Base-by-base conservation (phyloP, 192 early-diverging fungal species). In the Mortierella alpina region DNA sequence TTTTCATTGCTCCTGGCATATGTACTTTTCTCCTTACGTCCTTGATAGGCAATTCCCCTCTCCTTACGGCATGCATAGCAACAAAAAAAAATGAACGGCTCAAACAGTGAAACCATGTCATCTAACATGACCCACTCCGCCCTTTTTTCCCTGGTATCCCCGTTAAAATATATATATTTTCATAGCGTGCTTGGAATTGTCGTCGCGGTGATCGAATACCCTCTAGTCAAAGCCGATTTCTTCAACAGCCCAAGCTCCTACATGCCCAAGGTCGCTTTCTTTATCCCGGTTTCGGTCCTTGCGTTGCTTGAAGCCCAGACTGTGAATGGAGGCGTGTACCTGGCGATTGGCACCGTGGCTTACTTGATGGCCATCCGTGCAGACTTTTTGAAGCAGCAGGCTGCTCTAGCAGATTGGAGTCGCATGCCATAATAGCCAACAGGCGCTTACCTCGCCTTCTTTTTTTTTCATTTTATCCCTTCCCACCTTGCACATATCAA, bases 311-410 rank as follows among this genome's bases (percentile, higher is more conserved):
- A 72, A 18, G 70, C 65, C 6, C 77, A 80, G 18, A 72, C 77
- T 6, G 66, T 72, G n/a, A 71, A 80, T 31, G 77, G 77, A 68
- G 69, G 65, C 39, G 54, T 72, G 17, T 80, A 80, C 50, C 70
- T 80, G 4, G 59, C 70, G 10, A 80, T 80, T 31, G 77, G 65
- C 11, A 72, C 70, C 15, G 18, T 80, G 10, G 77, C 70, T 1
- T 80, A 80, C 7, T 12, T 80, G 20, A 62, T 68, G 65, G 77
- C 77, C 20, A 72, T 80, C 53, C 63, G 77, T 0, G 70, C 41
- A 20, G 77, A 80, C 13, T 80, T 72, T 50, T 40, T 54, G 42
- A 80, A 80, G 39, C 59, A 80, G 41, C 64, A 72, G n/a, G 22
- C 62, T 17, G 31, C 54, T 15, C 44, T 44, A 40, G 47, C 40